Evolutionary conservation across 2,329 filamentous ascomycete genomes (phyloP), one percentile per base, ranked within the genome.

Genomic region (Colletotrichum sansevieriae): DNA sequence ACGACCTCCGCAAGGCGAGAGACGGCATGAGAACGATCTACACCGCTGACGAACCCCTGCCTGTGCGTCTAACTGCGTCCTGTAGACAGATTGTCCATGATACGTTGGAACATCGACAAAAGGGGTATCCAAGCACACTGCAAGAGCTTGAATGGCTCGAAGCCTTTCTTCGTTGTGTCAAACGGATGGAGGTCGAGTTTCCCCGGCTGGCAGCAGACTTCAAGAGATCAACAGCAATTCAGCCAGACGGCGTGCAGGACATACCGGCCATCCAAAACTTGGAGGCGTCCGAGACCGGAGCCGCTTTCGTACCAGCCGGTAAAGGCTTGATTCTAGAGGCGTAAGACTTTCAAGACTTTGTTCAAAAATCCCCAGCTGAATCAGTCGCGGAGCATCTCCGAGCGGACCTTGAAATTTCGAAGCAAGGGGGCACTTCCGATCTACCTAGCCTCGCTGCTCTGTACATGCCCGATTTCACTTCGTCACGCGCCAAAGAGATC

Each of bases 121-220:
- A 33, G 13, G 37, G 15, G 22, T 13, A 39, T 10, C 18, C 58
- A 25, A 20, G 29, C 20, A 22, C 58, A 15, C 20, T 20, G 7
- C 10, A 49, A 15, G 58, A 61, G 46, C 10, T 61, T 4, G 44
- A 12, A 13, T 61, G 58, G 46, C 58, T 61, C 13, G 58, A 61
- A n/a, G 49, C 58, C 2, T 61, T 61, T 12, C 33, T 61, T 13
- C 46, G 44, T 13, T 35, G 33, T 33, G 15, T 61, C 46, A 35
- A 52, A 25, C 37, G 46, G 15, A 61, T 61, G 12, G 58, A 52
- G 35, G n/a, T n/a, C 1, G 29, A 41, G 5, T 29, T 39, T 6
- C 15, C 46, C 33, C 3, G 9, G 2, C 15, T 37, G 20, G 46
- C 44, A 10, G 46, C 20, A 29, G 46, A 51, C 47, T 29, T 51